Conservation (phyloP, 2,329 filamentous ascomycete genomes). For the Xylaria sp. region DNA sequence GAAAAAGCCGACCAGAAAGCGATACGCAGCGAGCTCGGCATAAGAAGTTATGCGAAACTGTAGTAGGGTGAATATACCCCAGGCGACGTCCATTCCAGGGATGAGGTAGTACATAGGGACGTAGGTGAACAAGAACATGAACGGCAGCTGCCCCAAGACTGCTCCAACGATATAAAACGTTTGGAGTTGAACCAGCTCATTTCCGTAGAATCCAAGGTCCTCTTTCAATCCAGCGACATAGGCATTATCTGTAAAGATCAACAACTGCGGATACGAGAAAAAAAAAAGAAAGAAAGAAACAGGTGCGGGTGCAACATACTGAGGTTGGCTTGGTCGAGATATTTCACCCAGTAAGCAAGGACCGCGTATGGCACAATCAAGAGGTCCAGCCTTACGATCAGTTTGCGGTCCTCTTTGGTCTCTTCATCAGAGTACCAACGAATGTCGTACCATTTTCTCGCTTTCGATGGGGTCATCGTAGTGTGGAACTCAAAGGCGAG, state of each 20-base stretch:
- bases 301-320: slow-evolving; percentile 52
- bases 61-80: slow-evolving; percentile 68
- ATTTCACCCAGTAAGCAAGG: slow-evolving; percentile 66
- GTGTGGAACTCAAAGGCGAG: slow-evolving; percentile 16
- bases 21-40: slow-evolving; percentile 62
- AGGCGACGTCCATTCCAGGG: slow-evolving; percentile 63
- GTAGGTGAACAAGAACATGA: slow-evolving; percentile 42
- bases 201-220: slow-evolving; percentile 42
- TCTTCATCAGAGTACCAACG: slow-evolving; percentile 64
- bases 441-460: slow-evolving; percentile 52
- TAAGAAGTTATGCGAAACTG: slow-evolving; percentile 63
- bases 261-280: slow-evolving; percentile 13
- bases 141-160: slow-evolving; percentile 40
- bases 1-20: slow-evolving; percentile 66
- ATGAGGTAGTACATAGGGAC: slow-evolving; percentile 47
- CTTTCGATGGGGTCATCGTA: slow-evolving; percentile 21
- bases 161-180: slow-evolving; percentile 42
- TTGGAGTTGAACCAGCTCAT: slow-evolving; percentile 43
- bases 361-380: slow-evolving; percentile 68
- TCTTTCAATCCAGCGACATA: slow-evolving; percentile 43
- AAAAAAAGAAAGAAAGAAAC: slow-evolving; percentile 17
- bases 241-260: slow-evolving; percentile 41
- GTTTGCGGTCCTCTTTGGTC: slow-evolving; percentile 59
- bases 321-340: slow-evolving; percentile 66
- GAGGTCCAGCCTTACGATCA: slow-evolving; percentile 66